Evolutionary conservation across 73 alveolate genomes (phyloP).

Genomic region (Paramecium caudatum): DNA sequence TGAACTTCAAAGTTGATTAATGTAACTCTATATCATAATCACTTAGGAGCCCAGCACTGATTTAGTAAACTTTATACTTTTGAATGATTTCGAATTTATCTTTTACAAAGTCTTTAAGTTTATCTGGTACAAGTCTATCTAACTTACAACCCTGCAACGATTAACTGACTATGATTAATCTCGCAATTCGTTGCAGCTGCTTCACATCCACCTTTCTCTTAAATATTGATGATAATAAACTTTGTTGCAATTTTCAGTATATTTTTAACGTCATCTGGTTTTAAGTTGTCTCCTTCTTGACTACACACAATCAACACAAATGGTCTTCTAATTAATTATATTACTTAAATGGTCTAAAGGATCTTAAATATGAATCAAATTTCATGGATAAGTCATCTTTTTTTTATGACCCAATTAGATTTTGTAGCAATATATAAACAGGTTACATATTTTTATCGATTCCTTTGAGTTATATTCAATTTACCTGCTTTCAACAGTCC

Average conservation of each 20-base stretch:
- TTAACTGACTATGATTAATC: neutral
- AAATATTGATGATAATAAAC: constrained; percentile 16
- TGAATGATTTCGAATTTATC: neutral
- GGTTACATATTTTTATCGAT: constrained; percentile 40
- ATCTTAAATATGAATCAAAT: neutral
- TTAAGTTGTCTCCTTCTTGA: neutral
- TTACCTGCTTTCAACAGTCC: constrained; percentile 61
- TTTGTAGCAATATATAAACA: neutral
- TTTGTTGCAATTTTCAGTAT: neutral
- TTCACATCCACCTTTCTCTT: neutral
- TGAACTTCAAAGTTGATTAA: neutral
- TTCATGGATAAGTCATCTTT: neutral
- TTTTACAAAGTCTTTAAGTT: neutral
- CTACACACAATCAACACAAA: neutral
- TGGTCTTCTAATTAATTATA: neutral
- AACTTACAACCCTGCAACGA: neutral
- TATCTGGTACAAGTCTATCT: neutral
- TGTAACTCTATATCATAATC: constrained; percentile 11
- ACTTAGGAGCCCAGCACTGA: neutral
- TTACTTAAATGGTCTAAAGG: constrained; percentile 45
- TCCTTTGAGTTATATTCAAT: neutral
- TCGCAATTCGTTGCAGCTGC: neutral
- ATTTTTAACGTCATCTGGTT: neutral
- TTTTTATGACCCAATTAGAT: neutral
- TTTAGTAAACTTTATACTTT: constrained; percentile 8